Evolutionary conservation across 2,329 filamentous ascomycete species (phyloP), one percentile per base, ranked within the genome.

Genomic region (Cladosporium austrohemisphaericum): DNA sequence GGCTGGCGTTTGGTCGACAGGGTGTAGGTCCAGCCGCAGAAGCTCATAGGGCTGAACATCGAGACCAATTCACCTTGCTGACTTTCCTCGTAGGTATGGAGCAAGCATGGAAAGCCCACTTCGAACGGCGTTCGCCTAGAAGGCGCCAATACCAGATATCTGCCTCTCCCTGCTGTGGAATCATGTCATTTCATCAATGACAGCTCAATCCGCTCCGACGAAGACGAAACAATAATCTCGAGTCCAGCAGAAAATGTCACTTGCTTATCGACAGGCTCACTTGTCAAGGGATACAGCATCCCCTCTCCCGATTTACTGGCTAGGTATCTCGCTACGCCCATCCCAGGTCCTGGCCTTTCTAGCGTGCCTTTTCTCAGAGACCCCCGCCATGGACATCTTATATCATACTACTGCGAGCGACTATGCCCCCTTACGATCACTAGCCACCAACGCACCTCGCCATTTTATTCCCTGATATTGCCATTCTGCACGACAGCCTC

Each of bases 1-100:
- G 70, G 9, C 55, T 70, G 44, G 70, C 71, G 4, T 73, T 73
- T 57, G 71, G 71, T 4, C 61, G 70, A 44, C 59, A 68, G 19
- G 70, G 71, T 28, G 64, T 71, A 28, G 72, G 71, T 70, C 68
- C 38, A 41, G 18, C 26, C 58, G 52, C 55, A 61, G 41, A 49
- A 45, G 26, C 37, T 44, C 26, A 9, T 45, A 13, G 35, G 32
- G 10, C 4, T 37, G 32, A 14, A n/a, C n/a, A n/a, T n/a, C n/a
- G n/a, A n/a, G n/a, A n/a, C n/a, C n/a, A n/a, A 19, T 11, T 14
- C 13, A 10, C 14, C 2, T 10, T 47, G 25, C 44, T 47, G n/a
- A 47, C 16, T 8, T 28, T 38, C 13, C 14, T 14, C 29, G 19
- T 25, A 47, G 44, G 23, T 37, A 38, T 47, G 44, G 44, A 47